A percentile compares a stretch with the other conserved stretches of the same genome.
Evolutionary conservation across 345 rosid genomes (phyloP).

Genomic region (Gossypium sturtianum): DNA sequence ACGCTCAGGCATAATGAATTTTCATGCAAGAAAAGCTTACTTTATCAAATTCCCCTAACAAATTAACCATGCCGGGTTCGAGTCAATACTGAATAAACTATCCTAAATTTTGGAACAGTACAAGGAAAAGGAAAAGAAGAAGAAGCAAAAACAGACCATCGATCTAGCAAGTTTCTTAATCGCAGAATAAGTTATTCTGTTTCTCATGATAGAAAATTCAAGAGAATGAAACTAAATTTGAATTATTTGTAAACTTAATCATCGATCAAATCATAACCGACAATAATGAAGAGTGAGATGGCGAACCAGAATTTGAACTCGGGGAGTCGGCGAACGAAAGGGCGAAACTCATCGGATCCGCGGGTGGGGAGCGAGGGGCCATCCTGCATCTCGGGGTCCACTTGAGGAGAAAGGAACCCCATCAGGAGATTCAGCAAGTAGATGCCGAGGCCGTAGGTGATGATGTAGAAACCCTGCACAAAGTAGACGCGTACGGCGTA

Average conservation of each 20-base stretch:
- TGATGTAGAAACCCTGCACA: slow-evolving; percentile 80
- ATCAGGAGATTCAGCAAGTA: slow-evolving; percentile 80
- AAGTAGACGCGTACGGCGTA: slow-evolving; percentile 74
- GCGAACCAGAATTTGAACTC: slow-evolving; percentile 10
- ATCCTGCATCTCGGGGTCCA: slow-evolving; percentile 49
- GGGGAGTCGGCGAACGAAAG: slow-evolving; percentile 31
- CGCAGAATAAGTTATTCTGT: neutral
- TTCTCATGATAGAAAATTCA: neutral
- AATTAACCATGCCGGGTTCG: neutral
- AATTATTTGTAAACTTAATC: neutral
- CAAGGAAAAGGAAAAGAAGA: neutral
- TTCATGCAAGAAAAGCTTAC: neutral
- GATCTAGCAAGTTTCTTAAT: neutral
- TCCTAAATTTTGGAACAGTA: neutral
- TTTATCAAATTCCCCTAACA: neutral
- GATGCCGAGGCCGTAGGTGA: slow-evolving; percentile 86
- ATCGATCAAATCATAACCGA: neutral
- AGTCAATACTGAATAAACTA: neutral
- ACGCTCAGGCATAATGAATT: neutral
- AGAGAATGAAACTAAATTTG: neutral
- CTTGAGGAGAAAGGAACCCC: slow-evolving; percentile 86
- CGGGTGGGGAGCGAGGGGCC: neutral
- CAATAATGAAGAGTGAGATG: neutral
- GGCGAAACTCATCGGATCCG: slow-evolving; percentile 31
- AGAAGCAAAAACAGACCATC: neutral